Conservation (phyloP, 495 filamentous ascomycete genomes). For the Podospora pseudopauciseta region DNA sequence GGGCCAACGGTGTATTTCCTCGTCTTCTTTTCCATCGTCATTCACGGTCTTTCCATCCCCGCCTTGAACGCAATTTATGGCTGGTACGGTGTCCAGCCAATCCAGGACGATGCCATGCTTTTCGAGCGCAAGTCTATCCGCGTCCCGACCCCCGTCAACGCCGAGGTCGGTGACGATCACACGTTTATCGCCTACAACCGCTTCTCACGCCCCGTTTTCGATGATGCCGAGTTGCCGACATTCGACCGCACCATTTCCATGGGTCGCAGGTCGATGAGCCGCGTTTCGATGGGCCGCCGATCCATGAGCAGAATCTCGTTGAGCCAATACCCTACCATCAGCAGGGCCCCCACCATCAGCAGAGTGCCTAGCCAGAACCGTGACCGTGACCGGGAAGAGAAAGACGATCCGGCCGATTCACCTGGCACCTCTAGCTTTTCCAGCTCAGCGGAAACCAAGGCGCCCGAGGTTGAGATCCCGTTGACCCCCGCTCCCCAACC, state of each 20-base stretch:
- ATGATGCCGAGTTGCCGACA: constrained; percentile 15
- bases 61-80: constrained; percentile 47
- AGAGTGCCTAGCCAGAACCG: background rate
- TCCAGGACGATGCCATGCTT: constrained; percentile 52
- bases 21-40: constrained; percentile 55
- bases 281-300: background rate
- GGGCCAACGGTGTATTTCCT: constrained; percentile 56
- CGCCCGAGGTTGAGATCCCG: background rate
- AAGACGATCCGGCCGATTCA: background rate
- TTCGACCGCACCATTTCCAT: background rate
- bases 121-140: constrained; percentile 47
- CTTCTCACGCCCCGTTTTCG: constrained; percentile 46
- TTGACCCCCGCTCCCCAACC: background rate
- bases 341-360: background rate
- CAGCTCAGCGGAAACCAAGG: background rate
- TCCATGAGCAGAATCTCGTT: background rate
- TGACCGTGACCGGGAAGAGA: background rate
- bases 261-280: background rate
- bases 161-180: constrained; percentile 35
- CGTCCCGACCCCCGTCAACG: constrained; percentile 51
- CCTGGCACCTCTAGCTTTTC: background rate
- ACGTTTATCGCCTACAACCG: constrained; percentile 54
- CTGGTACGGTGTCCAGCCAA: constrained; percentile 41
- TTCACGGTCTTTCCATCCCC: constrained; percentile 58
- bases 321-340: background rate